A percentile compares a stretch with the other conserved stretches of the same genome.
These are phyloP conservation scores for Metschnikowia reukaufii DNA, from an alignment of 805 yeast species.

Conservation along the genomic window DNA sequence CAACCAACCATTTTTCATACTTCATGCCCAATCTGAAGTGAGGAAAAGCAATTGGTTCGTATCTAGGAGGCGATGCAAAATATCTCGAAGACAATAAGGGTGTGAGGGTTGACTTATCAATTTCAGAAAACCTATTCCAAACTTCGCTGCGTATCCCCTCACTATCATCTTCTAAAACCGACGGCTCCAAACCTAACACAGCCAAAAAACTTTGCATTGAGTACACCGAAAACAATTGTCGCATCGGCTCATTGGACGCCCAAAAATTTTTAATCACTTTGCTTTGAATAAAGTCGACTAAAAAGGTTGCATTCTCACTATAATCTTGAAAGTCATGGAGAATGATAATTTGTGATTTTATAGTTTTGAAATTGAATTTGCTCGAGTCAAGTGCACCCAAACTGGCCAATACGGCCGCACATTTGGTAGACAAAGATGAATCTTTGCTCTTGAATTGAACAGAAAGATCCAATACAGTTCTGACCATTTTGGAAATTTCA, in stretches of 20 bases:
- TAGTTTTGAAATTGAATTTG: constrained; percentile 45
- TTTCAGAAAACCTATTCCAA: constrained; percentile 65
- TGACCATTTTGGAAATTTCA: constrained; percentile 46
- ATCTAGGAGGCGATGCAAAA: constrained; percentile 53
- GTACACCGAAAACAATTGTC: constrained; percentile 80
- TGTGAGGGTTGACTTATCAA: constrained; percentile 67
- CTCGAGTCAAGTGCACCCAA: constrained; percentile 77
- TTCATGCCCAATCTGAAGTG: constrained; percentile 55
- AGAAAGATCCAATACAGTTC: constrained; percentile 56
- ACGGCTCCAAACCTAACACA: constrained; percentile 49
- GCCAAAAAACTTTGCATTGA: constrained; percentile 85
- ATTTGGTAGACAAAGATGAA: constrained; percentile 51
- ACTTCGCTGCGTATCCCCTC: constrained; percentile 28
- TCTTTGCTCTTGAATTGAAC: constrained; percentile 52
- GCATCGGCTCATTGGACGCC: constrained; percentile 84
- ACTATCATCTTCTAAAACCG: constrained; percentile 20
- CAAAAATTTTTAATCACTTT: constrained; percentile 81
- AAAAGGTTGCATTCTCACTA: constrained; percentile 62
- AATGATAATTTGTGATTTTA: constrained; percentile 47
- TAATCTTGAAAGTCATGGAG: constrained; percentile 62
- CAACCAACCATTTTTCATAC: constrained; percentile 71
- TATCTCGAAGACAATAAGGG: constrained; percentile 78
- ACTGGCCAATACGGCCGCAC: constrained; percentile 69
- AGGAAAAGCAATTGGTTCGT: constrained; percentile 58
- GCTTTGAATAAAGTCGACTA: constrained; percentile 62